Percentiles rank a stretch among this genome's conserved stretches.
Evolutionary conservation across 2,329 filamentous ascomycete genomes (phyloP).

Genomic region (Colletotrichum incanum): DNA sequence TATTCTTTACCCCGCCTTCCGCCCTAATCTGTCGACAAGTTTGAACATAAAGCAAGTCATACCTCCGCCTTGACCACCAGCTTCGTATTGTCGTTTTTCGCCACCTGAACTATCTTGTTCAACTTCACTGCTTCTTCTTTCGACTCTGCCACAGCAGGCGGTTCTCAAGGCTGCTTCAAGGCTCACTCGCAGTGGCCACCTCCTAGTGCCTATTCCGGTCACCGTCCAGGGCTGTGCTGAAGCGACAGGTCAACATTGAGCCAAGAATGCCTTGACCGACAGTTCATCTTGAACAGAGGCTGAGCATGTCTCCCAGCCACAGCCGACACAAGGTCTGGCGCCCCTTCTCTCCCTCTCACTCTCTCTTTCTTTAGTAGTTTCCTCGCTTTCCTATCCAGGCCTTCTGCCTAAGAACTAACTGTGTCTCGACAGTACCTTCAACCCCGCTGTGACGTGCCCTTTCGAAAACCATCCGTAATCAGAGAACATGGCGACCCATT

Average conservation of each 20-base stretch:
- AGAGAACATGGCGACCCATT: not conserved
- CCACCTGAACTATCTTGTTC: not conserved
- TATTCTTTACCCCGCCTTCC: not conserved
- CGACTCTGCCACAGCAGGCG: not conserved
- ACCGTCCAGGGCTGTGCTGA: not conserved
- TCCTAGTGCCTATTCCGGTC: not conserved
- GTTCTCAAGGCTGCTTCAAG: not conserved
- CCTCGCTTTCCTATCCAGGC: not conserved
- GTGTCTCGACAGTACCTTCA: not conserved
- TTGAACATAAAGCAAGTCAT: not conserved
- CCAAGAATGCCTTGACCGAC: not conserved
- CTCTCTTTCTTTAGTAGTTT: not conserved
- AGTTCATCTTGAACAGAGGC: not conserved
- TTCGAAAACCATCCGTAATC: no score
- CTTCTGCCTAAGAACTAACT: not conserved
- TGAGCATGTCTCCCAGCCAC: not conserved
- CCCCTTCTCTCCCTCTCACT: not conserved
- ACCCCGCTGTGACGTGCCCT: not conserved
- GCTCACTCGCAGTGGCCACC: not conserved
- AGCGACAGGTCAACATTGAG: not conserved
- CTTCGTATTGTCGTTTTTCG: not conserved
- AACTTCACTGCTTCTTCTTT: not conserved
- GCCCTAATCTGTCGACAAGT: rapidly evolving
- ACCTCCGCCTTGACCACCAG: not conserved
- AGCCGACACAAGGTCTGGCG: not conserved